These are phyloP conservation scores for Quercus robur DNA, from an alignment of 306 rosid genomes.

Conservation along the genomic window DNA sequence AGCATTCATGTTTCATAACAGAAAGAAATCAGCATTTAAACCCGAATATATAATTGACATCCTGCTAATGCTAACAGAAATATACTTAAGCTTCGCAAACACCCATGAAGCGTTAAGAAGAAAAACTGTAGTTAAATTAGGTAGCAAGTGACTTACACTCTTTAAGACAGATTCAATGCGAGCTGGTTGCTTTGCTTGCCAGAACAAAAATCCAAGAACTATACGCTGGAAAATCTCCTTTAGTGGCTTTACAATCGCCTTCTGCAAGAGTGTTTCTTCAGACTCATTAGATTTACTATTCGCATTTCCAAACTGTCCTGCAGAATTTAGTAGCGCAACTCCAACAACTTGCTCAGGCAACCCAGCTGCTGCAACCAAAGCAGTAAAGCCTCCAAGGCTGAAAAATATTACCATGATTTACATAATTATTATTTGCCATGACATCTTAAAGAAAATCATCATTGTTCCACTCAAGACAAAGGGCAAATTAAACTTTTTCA, in stretches of 20 bases:
- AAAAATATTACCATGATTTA: constrained; percentile 17
- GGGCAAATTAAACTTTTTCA: no score
- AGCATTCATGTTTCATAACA: not conserved
- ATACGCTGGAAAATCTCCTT: constrained; percentile 79
- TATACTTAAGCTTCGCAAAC: not conserved
- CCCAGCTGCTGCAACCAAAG: constrained; percentile 78
- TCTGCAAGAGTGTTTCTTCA: constrained; percentile 61
- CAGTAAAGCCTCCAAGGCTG: constrained; percentile 98
- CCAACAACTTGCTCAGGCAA: constrained; percentile 68
- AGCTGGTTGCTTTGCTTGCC: constrained; percentile 95
- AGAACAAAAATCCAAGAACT: constrained; percentile 81
- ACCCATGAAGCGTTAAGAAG: not conserved
- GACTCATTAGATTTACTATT: constrained; percentile 40
- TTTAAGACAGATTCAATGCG: constrained; percentile 71
- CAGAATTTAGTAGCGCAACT: constrained; percentile 79
- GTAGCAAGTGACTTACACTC: constrained; percentile 55
- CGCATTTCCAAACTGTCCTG: constrained; percentile 80
- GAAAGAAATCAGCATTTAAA: not conserved
- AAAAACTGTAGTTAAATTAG: constrained; percentile 14
- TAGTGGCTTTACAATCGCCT: constrained; percentile 62
- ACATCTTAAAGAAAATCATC: not conserved
- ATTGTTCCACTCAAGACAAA: not conserved
- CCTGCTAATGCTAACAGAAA: not conserved
- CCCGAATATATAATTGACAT: not conserved
- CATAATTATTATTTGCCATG: not conserved